These are phyloP conservation scores for Taphrina wiesneri DNA, from an alignment of 1,139 yeast genomes.

Conservation along the genomic window DNA sequence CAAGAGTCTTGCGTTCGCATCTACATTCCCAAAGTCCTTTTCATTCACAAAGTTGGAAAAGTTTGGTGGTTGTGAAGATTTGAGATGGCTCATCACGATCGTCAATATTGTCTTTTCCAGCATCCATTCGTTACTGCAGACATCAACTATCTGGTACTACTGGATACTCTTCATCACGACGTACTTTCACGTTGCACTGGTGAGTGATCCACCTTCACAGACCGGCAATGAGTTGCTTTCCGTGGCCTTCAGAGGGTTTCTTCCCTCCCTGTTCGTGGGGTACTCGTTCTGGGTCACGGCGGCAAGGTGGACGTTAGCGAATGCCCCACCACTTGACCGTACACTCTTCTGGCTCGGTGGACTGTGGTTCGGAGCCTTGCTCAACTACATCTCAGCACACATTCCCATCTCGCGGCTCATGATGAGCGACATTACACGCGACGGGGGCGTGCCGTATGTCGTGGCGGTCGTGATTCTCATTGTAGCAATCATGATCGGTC, in stretches of 20 bases:
- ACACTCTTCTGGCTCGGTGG: conserved; percentile 71
- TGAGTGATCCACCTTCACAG: conserved; percentile 76
- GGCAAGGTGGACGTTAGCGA: conserved; percentile 21
- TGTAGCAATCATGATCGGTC: conserved; percentile 61
- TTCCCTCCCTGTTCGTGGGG: conserved; percentile 72
- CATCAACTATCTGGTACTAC: conserved; percentile 57
- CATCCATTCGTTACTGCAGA: conserved; percentile 59
- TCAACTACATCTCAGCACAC: conserved; percentile 83
- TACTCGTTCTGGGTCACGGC: conserved; percentile 56
- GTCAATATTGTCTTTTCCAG: conserved; percentile 57
- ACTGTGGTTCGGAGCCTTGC: conserved; percentile 82
- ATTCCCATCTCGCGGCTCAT: conserved; percentile 85
- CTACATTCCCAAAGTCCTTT: conserved; percentile 75
- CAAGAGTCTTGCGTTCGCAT: conserved; percentile 62
- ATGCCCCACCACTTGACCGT: conserved; percentile 50
- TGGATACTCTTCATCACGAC: conserved; percentile 70
- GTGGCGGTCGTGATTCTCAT: conserved; percentile 58
- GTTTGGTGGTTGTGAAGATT: conserved; percentile 56
- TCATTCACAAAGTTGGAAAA: conserved; percentile 50
- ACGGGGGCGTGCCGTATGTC: conserved; percentile 55
- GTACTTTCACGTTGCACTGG: conserved; percentile 79
- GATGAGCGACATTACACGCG: conserved; percentile 63
- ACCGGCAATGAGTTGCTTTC: conserved; percentile 60
- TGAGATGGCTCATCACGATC: conserved; percentile 58
- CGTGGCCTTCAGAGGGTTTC: conserved; percentile 66